Conservation (phyloP, 169 alveolate genomes). For the Plasmodium vivax region DNA sequence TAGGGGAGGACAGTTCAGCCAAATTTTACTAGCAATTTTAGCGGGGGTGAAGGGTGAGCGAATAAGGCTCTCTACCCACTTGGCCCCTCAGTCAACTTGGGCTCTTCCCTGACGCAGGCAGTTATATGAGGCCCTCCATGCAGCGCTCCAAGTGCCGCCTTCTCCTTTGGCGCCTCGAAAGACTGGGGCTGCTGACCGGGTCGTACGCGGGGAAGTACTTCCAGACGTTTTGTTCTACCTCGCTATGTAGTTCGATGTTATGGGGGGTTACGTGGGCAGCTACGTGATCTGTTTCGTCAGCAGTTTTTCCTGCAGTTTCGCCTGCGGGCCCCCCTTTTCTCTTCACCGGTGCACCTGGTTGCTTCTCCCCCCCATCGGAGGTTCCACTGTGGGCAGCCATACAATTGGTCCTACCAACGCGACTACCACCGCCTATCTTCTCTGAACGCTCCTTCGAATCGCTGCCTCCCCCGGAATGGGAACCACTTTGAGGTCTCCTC, state of each 20-base stretch:
- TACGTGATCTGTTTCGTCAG: not conserved
- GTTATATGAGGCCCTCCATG: not conserved
- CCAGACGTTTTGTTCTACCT: conserved; percentile 7
- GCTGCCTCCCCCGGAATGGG: not conserved
- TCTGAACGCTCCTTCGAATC: not conserved
- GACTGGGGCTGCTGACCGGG: not conserved
- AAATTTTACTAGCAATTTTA: too few relatives aligned
- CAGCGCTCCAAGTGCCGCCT: not conserved
- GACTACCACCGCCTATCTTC: not conserved
- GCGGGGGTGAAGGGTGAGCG: not conserved
- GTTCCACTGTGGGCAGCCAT: not conserved
- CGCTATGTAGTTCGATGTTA: not conserved
- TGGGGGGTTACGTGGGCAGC: not conserved
- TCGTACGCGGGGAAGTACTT: conserved; percentile 11
- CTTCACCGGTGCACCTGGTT: not conserved
- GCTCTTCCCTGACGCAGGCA: not conserved
- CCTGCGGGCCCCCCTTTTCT: not conserved
- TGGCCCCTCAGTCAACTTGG: not conserved
- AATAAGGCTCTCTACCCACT: not conserved
- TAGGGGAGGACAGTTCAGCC: not conserved
- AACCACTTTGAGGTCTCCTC: not conserved
- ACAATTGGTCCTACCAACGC: not conserved
- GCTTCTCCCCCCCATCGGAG: not conserved
- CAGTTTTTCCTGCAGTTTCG: not conserved
- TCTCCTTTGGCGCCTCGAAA: not conserved